Conservation (phyloP, 176 grass and related monocot genomes). For the Puccinellia tenuiflora region DNA sequence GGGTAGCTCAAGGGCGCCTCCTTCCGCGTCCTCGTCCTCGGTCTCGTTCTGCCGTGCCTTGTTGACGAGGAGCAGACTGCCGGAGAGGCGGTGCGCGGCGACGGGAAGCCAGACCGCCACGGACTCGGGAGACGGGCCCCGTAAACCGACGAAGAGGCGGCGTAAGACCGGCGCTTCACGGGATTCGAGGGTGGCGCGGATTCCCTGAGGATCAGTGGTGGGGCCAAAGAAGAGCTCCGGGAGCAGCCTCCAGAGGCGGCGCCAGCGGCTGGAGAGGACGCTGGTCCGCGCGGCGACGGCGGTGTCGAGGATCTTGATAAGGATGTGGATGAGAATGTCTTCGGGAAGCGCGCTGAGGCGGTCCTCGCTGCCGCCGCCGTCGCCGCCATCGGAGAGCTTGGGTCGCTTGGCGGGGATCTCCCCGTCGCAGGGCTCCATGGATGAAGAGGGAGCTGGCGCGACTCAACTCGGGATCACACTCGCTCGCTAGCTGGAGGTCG, state of each 20-base stretch:
- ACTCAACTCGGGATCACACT: background rate
- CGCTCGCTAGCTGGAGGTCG: too few species aligned
- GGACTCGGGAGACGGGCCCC: background rate
- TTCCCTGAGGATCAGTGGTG: background rate
- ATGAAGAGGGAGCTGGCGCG: background rate
- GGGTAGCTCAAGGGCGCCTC: background rate
- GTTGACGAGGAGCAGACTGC: background rate
- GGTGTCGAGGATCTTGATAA: background rate
- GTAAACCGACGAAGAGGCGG: background rate
- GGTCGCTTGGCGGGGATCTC: background rate
- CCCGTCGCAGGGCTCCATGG: background rate
- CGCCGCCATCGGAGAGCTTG: background rate
- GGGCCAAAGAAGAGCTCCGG: background rate
- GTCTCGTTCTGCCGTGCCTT: too few species aligned
- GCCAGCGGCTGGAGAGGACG: conserved; percentile 17
- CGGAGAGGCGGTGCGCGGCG: background rate
- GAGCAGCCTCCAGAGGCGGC: background rate
- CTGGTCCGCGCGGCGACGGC: background rate
- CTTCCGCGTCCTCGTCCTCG: background rate
- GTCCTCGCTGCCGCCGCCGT: background rate
- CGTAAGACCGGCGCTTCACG: background rate
- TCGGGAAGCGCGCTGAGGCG: background rate
- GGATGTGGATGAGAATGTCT: background rate
- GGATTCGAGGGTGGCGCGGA: background rate
- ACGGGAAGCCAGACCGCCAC: background rate